Base-by-base conservation (phyloP, 768 basidiomycete species). In the Candolleomyces aberdarensis region DNA sequence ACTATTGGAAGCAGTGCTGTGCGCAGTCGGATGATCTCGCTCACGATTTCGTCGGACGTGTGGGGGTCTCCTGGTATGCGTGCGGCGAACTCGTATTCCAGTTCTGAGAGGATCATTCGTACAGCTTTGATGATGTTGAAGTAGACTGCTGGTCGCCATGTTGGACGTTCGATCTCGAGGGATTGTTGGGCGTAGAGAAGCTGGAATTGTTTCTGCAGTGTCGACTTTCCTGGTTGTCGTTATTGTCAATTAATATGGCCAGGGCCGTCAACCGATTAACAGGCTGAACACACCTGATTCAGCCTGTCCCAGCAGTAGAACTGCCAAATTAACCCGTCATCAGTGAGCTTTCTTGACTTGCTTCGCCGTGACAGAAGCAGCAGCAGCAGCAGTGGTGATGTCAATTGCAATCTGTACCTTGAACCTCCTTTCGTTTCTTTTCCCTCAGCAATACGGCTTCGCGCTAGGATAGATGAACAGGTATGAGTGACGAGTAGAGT, bases 161-260 rank as follows among this genome's bases (percentile, higher is more conserved):
- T 85, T 0, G 85, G 82, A 22, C 88, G 85, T 74, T 89, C 88
- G 55, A 79, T 75, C 48, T 92, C 88, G 40, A 93, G 82, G 0
- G 86, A 76, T 60, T 83, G 79, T 3, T 88, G 85, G 8, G 90
- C 86, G 67, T 92, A 91, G 73, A 86, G 88, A 0, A 92, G 79
- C 68, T 93, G 90, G 67, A 93, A 91, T 71, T 93, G 91, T 68
- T 92, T 92, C 68, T 88, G 89, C 13, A 93, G 79, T 2, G 92
- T 93, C 2, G 90, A 91, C 73, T 94, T 94, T 41, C 90, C 90
- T 74, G 55, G 17, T 22, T 44, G 22, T 40, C 13, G 26, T 48
- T 15, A 31, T 50, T 29, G 49, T 49, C 6, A 43, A 57, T 40
- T 31, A 36, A 22, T 36, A 40, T 3, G 29, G 36, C 36, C 5